A percentile compares a stretch with the other conserved stretches of the same genome.
Evolutionary conservation across 164 flowering plant species (phyloP).

Genomic region (Magnolia kwangsiensis): DNA sequence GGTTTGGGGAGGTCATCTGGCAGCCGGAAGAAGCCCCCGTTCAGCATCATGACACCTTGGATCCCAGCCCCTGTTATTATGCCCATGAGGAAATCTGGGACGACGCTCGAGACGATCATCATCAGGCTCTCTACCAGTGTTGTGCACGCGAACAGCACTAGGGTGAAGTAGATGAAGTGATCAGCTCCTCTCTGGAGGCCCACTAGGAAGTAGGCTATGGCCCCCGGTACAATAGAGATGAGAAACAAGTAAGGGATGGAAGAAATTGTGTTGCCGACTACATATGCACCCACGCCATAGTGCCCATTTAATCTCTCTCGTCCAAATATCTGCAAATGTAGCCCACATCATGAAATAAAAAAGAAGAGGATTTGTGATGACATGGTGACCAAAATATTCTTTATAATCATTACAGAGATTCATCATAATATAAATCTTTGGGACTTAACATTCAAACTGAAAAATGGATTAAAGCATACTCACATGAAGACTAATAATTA

Average conservation of each 20-base stretch:
- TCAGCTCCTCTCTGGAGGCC: constrained; percentile 33
- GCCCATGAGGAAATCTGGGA: constrained; percentile 65
- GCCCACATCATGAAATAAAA: background rate
- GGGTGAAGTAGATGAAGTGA: constrained; percentile 38
- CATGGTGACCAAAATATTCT: too few relatives aligned
- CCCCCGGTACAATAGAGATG: constrained; percentile 45
- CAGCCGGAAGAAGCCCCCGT: constrained; percentile 51
- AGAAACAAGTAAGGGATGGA: constrained; percentile 51
- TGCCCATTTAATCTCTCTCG: constrained; percentile 62
- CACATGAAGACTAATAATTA: background rate
- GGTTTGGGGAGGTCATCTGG: constrained; percentile 54
- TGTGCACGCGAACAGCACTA: constrained; percentile 32
- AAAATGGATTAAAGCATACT: background rate
- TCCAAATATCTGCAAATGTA: constrained; percentile 31
- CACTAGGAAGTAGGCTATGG: constrained; percentile 41
- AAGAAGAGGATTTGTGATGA: background rate
- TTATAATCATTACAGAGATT: background rate
- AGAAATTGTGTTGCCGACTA: constrained; percentile 52
- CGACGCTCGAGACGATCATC: constrained; percentile 61
- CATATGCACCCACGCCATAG: constrained; percentile 48
- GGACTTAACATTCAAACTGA: background rate
- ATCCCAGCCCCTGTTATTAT: constrained; percentile 60
- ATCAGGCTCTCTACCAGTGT: constrained; percentile 64
- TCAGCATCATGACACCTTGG: constrained; percentile 53
- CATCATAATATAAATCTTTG: background rate